Percentiles rank a stretch among this genome's conserved stretches.
These are phyloP conservation scores for Fusarium devonianum DNA, from an alignment of 2,329 filamentous ascomycete genomes.

Conservation along the genomic window DNA sequence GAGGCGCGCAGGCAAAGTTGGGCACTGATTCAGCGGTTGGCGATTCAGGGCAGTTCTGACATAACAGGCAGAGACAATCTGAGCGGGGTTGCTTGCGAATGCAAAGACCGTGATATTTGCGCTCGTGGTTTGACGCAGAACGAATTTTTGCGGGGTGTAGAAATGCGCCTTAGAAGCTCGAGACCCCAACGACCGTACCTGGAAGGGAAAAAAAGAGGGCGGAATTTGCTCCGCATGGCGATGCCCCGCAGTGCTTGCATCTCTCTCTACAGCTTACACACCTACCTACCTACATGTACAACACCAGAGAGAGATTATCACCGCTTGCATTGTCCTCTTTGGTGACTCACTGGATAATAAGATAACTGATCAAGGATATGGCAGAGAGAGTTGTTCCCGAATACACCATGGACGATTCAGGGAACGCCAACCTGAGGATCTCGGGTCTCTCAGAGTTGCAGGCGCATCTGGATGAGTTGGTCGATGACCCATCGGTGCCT, in stretches of 20 bases:
- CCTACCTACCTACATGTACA: neutral
- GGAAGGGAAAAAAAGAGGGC: slow-evolving; percentile 23
- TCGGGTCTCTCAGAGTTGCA: slow-evolving; percentile 62
- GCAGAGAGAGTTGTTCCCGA: slow-evolving; percentile 46
- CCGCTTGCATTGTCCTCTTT: neutral
- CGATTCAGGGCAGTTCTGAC: neutral
- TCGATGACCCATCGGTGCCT: slow-evolving; percentile 51
- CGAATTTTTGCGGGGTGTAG: slow-evolving; percentile 38
- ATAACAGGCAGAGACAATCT: too few species aligned
- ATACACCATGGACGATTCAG: slow-evolving; percentile 47
- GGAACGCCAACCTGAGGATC: slow-evolving; percentile 46
- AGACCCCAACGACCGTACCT: neutral
- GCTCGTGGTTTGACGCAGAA: slow-evolving; percentile 25
- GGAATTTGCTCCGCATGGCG: slow-evolving; percentile 33
- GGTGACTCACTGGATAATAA: neutral
- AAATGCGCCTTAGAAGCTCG: neutral
- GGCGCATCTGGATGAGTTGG: slow-evolving; percentile 60
- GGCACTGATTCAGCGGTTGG: neutral
- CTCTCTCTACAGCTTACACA: slow-evolving; percentile 10
- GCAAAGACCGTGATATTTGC: slow-evolving; percentile 8
- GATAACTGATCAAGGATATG: slow-evolving; percentile 40
- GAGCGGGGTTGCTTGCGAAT: too few species aligned
- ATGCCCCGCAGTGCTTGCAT: slow-evolving; percentile 24
- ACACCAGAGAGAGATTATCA: neutral
- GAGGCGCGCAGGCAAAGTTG: slow-evolving; percentile 1